Base-by-base conservation (phyloP, 129 eudicot species). In the Mikania micrantha region DNA sequence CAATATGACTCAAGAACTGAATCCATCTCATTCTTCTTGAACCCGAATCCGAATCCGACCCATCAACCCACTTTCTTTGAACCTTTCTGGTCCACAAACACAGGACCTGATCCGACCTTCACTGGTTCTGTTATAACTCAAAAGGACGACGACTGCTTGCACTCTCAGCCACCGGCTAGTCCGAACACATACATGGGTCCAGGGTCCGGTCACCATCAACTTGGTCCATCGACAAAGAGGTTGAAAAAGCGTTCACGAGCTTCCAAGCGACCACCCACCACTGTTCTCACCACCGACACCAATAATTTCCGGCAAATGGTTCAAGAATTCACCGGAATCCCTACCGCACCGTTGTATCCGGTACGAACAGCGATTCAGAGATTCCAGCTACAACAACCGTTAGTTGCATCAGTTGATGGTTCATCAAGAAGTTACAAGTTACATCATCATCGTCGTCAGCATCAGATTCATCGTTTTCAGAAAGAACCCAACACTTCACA, bases 301-400 rank as follows among this genome's bases (percentile, higher is more conserved):
- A 59, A 83, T 4, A 90, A 90, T 27, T 90, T 90, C 80, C 61
- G 97, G 38, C 88, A 84, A 74, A 90, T 90, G 97, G 97, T 90
- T 48, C 97, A n/a, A n/a, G n/a, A n/a, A n/a, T n/a, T n/a, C n/a
- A n/a, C 32, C n/a, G n/a, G n/a, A n/a, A n/a, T n/a, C n/a, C n/a
- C n/a, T n/a, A n/a, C n/a, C n/a, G n/a, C n/a, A n/a, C 91, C 95
- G 13, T 90, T 86, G 10, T 74, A 84, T 58, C 83, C 80, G 49
- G 35, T 88, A 20, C 78, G 88, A 19, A 88, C 95, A 42, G 63
- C 90, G 10, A 59, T 84, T 13, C 83, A 82, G 29, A 85, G 82
- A 54, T 64, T 70, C 40, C 83, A 82, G 40, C 73, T 69, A 38
- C 73, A 68, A 16, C 74, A 70, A 64, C 74, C 82, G 4, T 45